These are phyloP conservation scores for Penicillium griseofulvum DNA, from an alignment of 2,329 filamentous ascomycete species.

Conservation along the genomic window DNA sequence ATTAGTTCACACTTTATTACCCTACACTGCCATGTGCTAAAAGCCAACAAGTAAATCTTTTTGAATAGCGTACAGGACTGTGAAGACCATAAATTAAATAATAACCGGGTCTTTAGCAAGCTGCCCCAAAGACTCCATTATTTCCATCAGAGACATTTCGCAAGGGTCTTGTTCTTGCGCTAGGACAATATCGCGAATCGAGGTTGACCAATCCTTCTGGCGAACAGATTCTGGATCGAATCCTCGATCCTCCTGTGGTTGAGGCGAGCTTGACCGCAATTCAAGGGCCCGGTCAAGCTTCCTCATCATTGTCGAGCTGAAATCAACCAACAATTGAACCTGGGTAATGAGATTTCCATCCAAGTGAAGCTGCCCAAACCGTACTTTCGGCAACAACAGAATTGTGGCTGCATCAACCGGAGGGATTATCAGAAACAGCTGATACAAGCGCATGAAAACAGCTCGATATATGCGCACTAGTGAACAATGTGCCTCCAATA, in stretches of 20 bases:
- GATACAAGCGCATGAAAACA: constrained; percentile 19
- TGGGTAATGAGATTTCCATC: constrained; percentile 10
- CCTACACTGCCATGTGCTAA: not conserved
- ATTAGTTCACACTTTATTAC: not conserved
- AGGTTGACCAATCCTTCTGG: constrained; percentile 1
- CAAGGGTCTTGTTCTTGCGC: constrained; percentile 9
- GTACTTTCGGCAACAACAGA: constrained; percentile 11
- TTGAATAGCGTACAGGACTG: not conserved
- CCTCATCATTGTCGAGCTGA: constrained; percentile 10
- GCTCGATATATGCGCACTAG: constrained; percentile 15
- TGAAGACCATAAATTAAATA: not conserved
- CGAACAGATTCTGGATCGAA: not conserved
- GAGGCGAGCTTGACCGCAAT: not conserved
- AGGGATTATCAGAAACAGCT: constrained; percentile 14
- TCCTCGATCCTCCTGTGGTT: not conserved
- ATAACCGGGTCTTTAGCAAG: constrained; percentile 7
- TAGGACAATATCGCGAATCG: constrained; percentile 13
- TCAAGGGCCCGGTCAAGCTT: constrained; percentile 15
- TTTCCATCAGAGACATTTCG: constrained; percentile 13
- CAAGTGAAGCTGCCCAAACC: constrained; percentile 9
- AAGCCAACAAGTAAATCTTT: not conserved
- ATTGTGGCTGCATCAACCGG: constrained; percentile 11
- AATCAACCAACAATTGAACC: constrained; percentile 12
- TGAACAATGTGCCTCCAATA: constrained; percentile 17
- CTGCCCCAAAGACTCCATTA: constrained; percentile 14